Base-by-base conservation (phyloP, 108 stramenopile species). In the Cyclotella choctawhatcheeana region DNA sequence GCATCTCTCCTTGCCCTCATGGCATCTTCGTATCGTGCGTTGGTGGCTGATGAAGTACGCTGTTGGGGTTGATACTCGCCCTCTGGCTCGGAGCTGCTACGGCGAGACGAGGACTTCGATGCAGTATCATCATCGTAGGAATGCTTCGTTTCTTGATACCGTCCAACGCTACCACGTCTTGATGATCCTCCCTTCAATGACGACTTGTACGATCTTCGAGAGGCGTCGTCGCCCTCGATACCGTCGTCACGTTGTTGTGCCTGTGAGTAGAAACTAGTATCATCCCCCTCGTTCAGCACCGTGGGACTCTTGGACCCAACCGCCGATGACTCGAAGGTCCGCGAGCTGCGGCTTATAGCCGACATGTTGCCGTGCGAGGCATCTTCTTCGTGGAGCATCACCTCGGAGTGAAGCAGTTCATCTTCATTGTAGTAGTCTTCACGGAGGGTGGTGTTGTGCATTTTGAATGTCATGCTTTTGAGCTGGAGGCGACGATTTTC, bases 51-150 rank as follows among this genome's bases (percentile, higher is more conserved):
- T 30, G 59, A 18, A 8, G 35, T 5, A n/a, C n/a, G n/a, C n/a
- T n/a, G n/a, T 16, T 25, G 20, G 13, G 59, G 40, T 17, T 60
- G 59, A 43, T 56, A 56, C 29, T 56, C 55, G 2, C 55, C 55
- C 10, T 56, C 55, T 31, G 55, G 55, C 30, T 56, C 55, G 2
- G n/a, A n/a, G n/a, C 14, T 18, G 29, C 55, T 56, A 48, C 17
- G 47, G 4, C 16, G 4, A 8, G 47, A 48, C 17, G 47, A n/a
- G 4, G 47, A 48, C n/a, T 17, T 4, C 17, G 47, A 48, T 48
- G 17, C 17, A 17, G 17, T n/a, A 10, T 10, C 4, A 4, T 48
- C 16, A 4, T n/a, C 47, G 18, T 17, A 10, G n/a, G 4, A 8
- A 48, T 48, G 17, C 47, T 48, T 48, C 16, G 18, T n/a, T n/a